Percentiles rank a stretch among this genome's conserved stretches.
Evolutionary conservation across 139 green algal genomes (phyloP).

Genomic region (Astrephomene gubernaculifera): DNA sequence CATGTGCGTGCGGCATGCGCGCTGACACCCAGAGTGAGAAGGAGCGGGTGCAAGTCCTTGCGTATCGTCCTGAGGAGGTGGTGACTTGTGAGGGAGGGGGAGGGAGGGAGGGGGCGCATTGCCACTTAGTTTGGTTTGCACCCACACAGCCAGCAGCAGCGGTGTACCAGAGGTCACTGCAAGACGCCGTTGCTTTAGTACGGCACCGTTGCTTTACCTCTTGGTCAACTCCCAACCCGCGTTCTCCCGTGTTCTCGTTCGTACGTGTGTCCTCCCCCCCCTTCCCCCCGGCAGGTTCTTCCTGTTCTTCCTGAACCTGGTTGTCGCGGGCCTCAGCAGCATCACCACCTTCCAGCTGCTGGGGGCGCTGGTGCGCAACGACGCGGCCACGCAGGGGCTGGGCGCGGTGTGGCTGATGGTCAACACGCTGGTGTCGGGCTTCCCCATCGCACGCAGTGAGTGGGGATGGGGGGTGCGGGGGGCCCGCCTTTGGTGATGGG

Average conservation of each 20-base stretch:
- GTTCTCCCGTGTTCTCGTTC: too few species aligned
- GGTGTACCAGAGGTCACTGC: not conserved
- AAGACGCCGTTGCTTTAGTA: too few species aligned
- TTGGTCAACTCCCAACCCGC: too few species aligned
- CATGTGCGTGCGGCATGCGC: too few species aligned
- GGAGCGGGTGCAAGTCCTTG: too few species aligned
- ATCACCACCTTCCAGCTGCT: slow-evolving; percentile 67
- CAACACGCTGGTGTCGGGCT: slow-evolving; percentile 62
- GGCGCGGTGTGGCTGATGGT: slow-evolving; percentile 56
- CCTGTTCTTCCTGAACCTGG: slow-evolving; percentile 51
- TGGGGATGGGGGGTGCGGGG: not conserved
- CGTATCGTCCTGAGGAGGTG: not conserved
- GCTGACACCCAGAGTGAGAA: too few species aligned
- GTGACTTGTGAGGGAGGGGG: not conserved
- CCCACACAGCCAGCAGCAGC: not conserved
- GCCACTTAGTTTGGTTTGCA: not conserved
- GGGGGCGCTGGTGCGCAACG: slow-evolving; percentile 45
- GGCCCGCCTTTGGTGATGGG: too few species aligned
- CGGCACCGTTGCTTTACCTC: not conserved
- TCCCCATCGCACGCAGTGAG: slow-evolving; percentile 72
- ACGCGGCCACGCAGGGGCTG: slow-evolving; percentile 30
- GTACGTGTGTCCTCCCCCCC: not conserved
- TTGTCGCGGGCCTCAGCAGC: slow-evolving; percentile 46
- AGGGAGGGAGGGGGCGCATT: not conserved
- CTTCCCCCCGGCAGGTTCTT: slow-evolving; percentile 52